Conservation (phyloP, 352 stramenopile species). For the Pythium aquatile region DNA sequence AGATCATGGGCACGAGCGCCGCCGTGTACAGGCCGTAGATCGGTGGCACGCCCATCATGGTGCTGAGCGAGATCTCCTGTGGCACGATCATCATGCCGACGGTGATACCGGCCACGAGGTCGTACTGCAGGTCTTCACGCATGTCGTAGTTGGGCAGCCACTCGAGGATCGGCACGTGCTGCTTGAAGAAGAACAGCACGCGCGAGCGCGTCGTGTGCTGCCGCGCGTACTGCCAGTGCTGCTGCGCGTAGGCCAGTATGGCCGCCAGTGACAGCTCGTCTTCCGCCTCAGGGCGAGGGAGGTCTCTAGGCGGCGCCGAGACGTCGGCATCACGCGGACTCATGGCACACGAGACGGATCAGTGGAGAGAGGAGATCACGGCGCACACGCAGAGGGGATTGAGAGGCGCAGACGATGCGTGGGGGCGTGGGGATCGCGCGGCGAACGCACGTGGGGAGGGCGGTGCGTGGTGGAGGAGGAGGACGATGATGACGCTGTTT, state of each 20-base stretch:
- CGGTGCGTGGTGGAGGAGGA: not conserved
- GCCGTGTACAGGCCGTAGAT: conserved; percentile 91
- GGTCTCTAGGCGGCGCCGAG: not conserved
- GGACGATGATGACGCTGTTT: not conserved
- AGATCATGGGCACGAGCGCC: conserved; percentile 82
- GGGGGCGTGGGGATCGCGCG: not conserved
- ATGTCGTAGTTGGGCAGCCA: conserved; percentile 64
- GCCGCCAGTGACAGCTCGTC: conserved; percentile 12
- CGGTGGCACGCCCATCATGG: conserved; percentile 82
- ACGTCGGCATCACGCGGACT: conserved; percentile 14
- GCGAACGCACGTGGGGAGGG: not conserved
- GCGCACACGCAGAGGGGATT: not conserved
- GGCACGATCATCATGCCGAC: conserved; percentile 89
- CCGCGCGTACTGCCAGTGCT: conserved; percentile 18
- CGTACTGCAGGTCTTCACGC: conserved; percentile 50
- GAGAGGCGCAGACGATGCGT: too few relatives aligned
- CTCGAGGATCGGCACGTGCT: conserved; percentile 56
- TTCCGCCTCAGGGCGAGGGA: not conserved
- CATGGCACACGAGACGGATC: conserved; percentile 7
- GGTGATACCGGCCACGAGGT: conserved; percentile 52
- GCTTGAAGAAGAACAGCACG: conserved; percentile 38
- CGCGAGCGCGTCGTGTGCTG: conserved; percentile 28
- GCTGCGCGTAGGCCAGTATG: conserved; percentile 5
- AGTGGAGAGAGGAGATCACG: conserved; percentile 9
- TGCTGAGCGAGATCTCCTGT: conserved; percentile 88